Evolutionary conservation across 2,329 filamentous ascomycete genomes (phyloP).

Genomic region (Helotiales sp.): DNA sequence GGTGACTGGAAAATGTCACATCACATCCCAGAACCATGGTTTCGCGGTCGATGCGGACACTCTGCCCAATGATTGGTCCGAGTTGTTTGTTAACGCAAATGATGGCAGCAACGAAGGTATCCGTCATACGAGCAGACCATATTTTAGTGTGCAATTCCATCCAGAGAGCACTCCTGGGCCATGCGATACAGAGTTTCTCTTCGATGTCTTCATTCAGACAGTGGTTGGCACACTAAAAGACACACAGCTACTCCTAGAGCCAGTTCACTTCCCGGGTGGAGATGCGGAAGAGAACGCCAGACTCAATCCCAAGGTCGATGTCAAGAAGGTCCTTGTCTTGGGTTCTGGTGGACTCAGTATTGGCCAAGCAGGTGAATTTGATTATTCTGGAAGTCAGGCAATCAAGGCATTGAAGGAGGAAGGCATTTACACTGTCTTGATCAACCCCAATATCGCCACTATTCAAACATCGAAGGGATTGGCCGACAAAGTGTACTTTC

Average conservation of each 20-base stretch:
- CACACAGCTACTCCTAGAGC: constrained; percentile 67
- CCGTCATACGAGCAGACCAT: constrained; percentile 80
- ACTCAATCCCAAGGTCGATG: constrained; percentile 76
- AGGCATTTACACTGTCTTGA: constrained; percentile 95
- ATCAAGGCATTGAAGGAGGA: constrained; percentile 99
- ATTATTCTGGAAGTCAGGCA: constrained; percentile 97
- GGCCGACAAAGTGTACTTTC: constrained; percentile 98
- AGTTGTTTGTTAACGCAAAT: constrained; percentile 97
- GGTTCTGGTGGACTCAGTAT: constrained; percentile 96
- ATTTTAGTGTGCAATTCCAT: constrained; percentile 99
- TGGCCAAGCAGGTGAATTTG: constrained; percentile 97
- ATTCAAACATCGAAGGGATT: constrained; percentile 98
- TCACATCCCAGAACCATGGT: constrained; percentile 98
- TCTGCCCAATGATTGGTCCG: constrained; percentile 81
- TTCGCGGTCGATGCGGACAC: constrained; percentile 86
- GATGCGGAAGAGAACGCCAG: constrained; percentile 78
- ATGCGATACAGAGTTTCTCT: constrained; percentile 93
- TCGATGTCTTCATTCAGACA: constrained; percentile 93
- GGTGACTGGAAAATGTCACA: constrained; percentile 95
- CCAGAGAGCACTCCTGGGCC: constrained; percentile 96
- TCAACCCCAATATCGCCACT: constrained; percentile 99
- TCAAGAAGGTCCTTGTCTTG: constrained; percentile 94
- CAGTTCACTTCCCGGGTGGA: constrained; percentile 88
- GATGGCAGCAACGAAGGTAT: constrained; percentile 99
- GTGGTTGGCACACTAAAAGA: constrained; percentile 75